Conservation (phyloP, 805 yeast species). For the Nakazawaea ernobii region DNA sequence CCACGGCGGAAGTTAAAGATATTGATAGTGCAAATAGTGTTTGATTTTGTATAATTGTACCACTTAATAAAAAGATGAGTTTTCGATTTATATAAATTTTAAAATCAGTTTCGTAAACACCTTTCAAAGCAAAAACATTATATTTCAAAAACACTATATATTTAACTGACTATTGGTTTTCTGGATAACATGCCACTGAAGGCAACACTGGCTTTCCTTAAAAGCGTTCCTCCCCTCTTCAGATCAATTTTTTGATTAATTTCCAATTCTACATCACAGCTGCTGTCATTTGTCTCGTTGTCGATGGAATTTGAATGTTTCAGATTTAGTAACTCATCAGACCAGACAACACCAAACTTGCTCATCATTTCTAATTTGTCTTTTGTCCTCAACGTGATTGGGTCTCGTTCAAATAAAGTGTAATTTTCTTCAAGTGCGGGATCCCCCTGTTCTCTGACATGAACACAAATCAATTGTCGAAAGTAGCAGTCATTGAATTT, state of each 20-base stretch:
- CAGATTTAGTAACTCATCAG: constrained; percentile 21
- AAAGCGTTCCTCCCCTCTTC: neutral
- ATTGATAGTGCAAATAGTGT: neutral
- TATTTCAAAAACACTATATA: too few species aligned
- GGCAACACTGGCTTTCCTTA: neutral
- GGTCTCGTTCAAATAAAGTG: constrained; percentile 7
- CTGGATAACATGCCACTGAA: neutral
- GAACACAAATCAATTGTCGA: constrained; percentile 19
- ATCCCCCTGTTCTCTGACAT: constrained; percentile 11
- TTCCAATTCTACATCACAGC: too few species aligned
- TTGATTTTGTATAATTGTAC: neutral
- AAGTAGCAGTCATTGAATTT: constrained; percentile 20
- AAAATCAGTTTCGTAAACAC: too few species aligned
- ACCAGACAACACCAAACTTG: constrained; percentile 26
- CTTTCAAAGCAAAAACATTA: too few species aligned
- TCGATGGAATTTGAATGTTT: neutral
- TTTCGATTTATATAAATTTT: too few species aligned
- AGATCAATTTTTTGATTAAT: neutral
- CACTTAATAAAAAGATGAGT: too few species aligned
- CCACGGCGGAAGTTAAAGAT: neutral
- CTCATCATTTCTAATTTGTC: constrained; percentile 23
- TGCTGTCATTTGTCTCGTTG: too few species aligned
- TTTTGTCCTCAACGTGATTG: constrained; percentile 11
- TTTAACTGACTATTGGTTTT: too few species aligned
- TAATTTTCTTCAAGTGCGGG: constrained; percentile 3